Base-by-base conservation (phyloP, 768 basidiomycete species). In the Naganishia vishniacii region DNA sequence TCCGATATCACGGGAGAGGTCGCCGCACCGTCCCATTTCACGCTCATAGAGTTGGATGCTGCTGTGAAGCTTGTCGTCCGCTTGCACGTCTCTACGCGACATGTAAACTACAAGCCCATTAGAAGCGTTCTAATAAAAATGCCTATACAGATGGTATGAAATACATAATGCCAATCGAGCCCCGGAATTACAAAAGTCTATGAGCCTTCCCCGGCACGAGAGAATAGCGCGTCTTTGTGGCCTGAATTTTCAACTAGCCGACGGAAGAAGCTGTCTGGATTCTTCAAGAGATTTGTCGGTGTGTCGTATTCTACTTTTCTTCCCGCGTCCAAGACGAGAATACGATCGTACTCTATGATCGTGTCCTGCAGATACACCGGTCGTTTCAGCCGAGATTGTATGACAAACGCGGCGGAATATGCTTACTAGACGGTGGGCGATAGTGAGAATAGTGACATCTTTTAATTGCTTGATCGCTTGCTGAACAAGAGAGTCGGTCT, bases 281-380 rank as follows among this genome's bases (percentile, higher is more conserved):
- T 83, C 1, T 71, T 70, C 46, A 89, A 78, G 51, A 92, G 76
- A 16, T 73, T 79, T 41, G 71, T 75, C 0, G 90, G 89, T 9
- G 83, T 79, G 61, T 86, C 90, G 73, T 84, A 90, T 71, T 92
- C 89, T 18, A 84, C 74, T 46, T 91, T 81, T 62, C 82, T 80
- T 0, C 89, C 89, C 16, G 82, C 80, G 59, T 85, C 86, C 16
- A 85, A 75, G 0, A 81, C 80, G 20, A 85, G 79, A 47, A 85
- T 83, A 67, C 83, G 82, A 70, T 86, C 84, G 3, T 83, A 82
- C 51, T 84, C 83, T 78, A 84, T 84, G 66, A 85, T 82, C 6
- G 82, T 85, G 64, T 46, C n/a, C 29, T 4, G 88, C 88, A 3
- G 86, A n/a, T n/a, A n/a, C n/a, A n/a, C n/a, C n/a, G 82, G 60